Evolutionary conservation across 495 filamentous ascomycete genomes (phyloP), one percentile per base, ranked within the genome.

Genomic region (Cladorrhinum samala): DNA sequence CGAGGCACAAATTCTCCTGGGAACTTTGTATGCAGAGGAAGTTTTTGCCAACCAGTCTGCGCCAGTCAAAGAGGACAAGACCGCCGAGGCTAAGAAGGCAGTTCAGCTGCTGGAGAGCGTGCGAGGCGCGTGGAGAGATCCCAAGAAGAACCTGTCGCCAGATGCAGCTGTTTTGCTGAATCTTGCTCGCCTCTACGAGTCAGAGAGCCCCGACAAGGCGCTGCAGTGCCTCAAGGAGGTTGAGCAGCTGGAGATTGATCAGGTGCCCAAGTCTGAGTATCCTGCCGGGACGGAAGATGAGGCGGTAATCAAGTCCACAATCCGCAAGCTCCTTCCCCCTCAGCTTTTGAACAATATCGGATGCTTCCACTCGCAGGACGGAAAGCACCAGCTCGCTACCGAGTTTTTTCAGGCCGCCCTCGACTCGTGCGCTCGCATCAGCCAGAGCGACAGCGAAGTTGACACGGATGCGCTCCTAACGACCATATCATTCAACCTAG

Each of bases 281-380:
- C 85, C 85, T 1, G 74, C 84, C 30, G 83, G 79, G n/a, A 64
- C 72, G 0, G 80, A 85, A 18, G 75, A 84, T 41, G 77, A 79
- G 30, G 76, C 78, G n/a, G 75, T 79, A 23, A 59, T 80, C 21
- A 80, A 79, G 49, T 72, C 75, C 25, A 72, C 71, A 21, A 73
- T 93, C 27, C 83, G 89, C 30, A 83, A 90, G 64, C 72, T 82
- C 53, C 73, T 97, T 0, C 87, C 91, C 3, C 90, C 94, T 1
- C 91, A 96, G 66, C 75, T 98, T 1, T 81, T 96, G 39, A 97
- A 96, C 74, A 97, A 98, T 62, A 94, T 98, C 67, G 93, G 89
- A 2, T 93, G 89, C 66, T 95, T 97, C 72, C 79, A 94, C 55
- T 97, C 87, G 58, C 89, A 94, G 59, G 75, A 80, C 0, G 94